A percentile compares a stretch with the other conserved stretches of the same genome.
Evolutionary conservation across 1,139 yeast species (phyloP).

Genomic region (Pichia sp.): DNA sequence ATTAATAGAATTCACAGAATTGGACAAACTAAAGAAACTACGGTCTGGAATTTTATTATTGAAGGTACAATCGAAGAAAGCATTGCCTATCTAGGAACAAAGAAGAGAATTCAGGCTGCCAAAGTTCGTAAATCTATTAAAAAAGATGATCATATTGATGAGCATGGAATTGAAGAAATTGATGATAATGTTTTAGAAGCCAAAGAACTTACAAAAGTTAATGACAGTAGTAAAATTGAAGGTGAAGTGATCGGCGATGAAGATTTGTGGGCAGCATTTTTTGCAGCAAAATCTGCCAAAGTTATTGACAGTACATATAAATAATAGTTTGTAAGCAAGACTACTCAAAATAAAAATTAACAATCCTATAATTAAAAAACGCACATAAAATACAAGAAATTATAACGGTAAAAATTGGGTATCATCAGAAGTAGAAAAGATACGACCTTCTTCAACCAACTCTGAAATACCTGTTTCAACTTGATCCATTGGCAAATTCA

Average conservation of each 20-base stretch:
- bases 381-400: neutral
- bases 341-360: neutral
- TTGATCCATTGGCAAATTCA: slow-evolving; percentile 39
- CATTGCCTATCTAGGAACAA: slow-evolving; percentile 55
- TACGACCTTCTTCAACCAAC: slow-evolving; percentile 57
- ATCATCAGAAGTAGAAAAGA: slow-evolving; percentile 57
- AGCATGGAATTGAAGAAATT: slow-evolving; percentile 15
- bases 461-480: slow-evolving; percentile 38
- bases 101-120: slow-evolving; percentile 40
- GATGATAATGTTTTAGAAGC: slow-evolving; percentile 35
- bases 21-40: slow-evolving; percentile 76
- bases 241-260: slow-evolving; percentile 52
- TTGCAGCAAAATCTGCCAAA: slow-evolving; percentile 30
- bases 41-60: slow-evolving; percentile 88
- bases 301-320: slow-evolving; percentile 18
- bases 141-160: neutral
- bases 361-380: too few relatives aligned
- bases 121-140: slow-evolving; percentile 14
- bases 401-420: slow-evolving; percentile 15
- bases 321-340: neutral
- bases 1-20: slow-evolving; percentile 87
- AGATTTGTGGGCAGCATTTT: slow-evolving; percentile 59
- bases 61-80: slow-evolving; percentile 87
- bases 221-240: slow-evolving; percentile 39
- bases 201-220: slow-evolving; percentile 35